Conservation (phyloP, 1,284 basidiomycete genomes). For the Lentinus polychrous region DNA sequence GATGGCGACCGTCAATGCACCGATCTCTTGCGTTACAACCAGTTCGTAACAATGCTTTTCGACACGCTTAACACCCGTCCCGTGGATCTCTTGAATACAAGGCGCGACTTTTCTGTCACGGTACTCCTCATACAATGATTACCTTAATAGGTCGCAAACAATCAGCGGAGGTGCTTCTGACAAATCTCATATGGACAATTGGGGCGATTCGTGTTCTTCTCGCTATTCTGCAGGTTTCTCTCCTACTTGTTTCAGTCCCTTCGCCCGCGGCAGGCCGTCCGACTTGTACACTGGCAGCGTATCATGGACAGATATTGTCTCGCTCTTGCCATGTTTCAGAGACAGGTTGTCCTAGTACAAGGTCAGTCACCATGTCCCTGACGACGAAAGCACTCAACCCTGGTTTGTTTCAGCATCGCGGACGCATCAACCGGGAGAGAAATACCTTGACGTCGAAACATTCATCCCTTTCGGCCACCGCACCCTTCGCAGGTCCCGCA, state of each 20-base stretch:
- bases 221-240: background rate
- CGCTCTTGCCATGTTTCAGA: constrained; percentile 59
- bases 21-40: too few species aligned
- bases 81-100: background rate
- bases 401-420: constrained; percentile 42
- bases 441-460: constrained; percentile 55
- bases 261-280: background rate
- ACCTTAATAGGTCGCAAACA: background rate
- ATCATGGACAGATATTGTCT: constrained; percentile 52
- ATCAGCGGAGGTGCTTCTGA: background rate
- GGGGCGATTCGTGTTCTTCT: background rate
- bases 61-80: too few species aligned
- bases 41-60: too few species aligned
- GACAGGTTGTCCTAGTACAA: constrained; percentile 59
- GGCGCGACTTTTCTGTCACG: background rate
- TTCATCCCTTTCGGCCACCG: constrained; percentile 55
- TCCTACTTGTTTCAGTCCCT: background rate
- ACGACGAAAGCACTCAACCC: background rate
- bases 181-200: background rate
- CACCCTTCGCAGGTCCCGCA: constrained; percentile 48
- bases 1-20: too few species aligned
- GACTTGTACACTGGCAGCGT: background rate
- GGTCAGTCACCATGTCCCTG: constrained; percentile 28
- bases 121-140: background rate
- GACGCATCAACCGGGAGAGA: constrained; percentile 43